Percentiles rank a stretch among this genome's conserved stretches.
Conservation (phyloP, 2,329 filamentous ascomycete species). For the Calonectria hongkongensis region DNA sequence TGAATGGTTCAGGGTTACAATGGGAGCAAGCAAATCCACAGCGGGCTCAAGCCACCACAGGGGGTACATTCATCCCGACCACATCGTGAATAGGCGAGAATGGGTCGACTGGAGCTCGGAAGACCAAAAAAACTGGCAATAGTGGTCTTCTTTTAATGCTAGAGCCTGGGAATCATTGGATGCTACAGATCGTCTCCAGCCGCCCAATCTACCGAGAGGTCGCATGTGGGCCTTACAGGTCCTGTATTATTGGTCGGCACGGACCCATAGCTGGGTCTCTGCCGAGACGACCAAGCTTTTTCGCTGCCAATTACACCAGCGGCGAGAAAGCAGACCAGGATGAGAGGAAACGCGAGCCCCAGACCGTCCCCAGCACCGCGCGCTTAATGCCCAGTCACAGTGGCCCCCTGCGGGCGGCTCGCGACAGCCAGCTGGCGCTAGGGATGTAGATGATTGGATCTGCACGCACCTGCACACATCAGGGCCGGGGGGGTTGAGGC, state of each 20-base stretch:
- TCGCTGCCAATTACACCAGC: constrained; percentile 48
- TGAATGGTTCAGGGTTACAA: constrained; percentile 17
- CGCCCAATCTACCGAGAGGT: constrained; percentile 26
- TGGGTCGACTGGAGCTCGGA: constrained; percentile 35
- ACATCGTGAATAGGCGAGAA: constrained; percentile 26
- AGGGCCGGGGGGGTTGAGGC: constrained; percentile 1
- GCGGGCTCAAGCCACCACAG: background rate
- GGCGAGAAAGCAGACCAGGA: constrained; percentile 44
- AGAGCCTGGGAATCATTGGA: constrained; percentile 34
- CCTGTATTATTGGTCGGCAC: constrained; percentile 47
- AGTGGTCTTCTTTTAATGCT: constrained; percentile 19
- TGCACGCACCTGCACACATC: background rate
- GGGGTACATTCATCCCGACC: background rate
- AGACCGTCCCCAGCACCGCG: constrained; percentile 6
- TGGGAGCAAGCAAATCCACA: background rate
- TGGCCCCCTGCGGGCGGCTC: background rate
- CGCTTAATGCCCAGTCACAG: constrained; percentile 41
- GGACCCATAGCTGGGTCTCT: constrained; percentile 42
- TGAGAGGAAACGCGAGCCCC: constrained; percentile 44
- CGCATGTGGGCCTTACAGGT: constrained; percentile 44
- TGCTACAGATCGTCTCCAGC: constrained; percentile 22
- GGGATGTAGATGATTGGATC: constrained; percentile 1
- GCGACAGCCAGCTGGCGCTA: constrained; percentile 7
- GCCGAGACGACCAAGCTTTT: constrained; percentile 36
- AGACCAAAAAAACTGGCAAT: constrained; percentile 16